Evolutionary conservation across 441 rosid genomes (phyloP).

Genomic region (Gossypium trilobum): DNA sequence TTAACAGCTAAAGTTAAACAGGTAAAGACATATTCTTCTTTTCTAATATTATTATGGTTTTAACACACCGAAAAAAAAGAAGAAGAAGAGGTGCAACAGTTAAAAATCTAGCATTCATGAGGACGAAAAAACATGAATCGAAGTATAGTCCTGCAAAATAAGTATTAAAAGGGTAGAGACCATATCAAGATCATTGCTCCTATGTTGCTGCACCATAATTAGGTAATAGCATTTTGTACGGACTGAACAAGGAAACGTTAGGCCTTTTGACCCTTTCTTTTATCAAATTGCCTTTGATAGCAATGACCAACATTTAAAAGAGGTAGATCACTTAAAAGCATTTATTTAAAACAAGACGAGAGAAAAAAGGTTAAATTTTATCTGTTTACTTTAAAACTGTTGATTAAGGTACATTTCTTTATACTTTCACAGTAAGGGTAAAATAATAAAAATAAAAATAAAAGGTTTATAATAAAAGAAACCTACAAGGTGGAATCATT

Average conservation of each 20-base stretch:
- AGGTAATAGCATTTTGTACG: background rate
- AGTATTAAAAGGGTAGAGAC: background rate
- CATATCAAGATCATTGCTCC: background rate
- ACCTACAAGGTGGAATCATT: slow-evolving; percentile 67
- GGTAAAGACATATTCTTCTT: background rate
- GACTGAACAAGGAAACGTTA: background rate
- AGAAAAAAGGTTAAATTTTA: slow-evolving; percentile 2
- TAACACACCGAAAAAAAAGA: background rate
- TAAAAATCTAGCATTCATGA: background rate
- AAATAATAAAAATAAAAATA: slow-evolving; percentile 12
- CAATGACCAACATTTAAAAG: background rate
- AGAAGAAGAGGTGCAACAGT: background rate
- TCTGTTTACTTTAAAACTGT: slow-evolving; percentile 1
- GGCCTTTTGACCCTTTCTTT: background rate
- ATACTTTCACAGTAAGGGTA: slow-evolving; percentile 11
- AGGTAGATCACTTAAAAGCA: background rate
- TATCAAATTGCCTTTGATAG: background rate
- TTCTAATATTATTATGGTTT: background rate
- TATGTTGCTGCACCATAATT: background rate
- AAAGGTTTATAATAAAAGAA: slow-evolving; percentile 10
- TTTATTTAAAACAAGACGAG: background rate
- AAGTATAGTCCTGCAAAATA: background rate
- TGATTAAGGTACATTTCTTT: background rate
- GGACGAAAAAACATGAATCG: background rate
- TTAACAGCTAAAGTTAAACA: background rate